phyloP scores from a whole-genome alignment of 2,329 filamentous ascomycete species.

The Tolypocladium tundrense region DNA sequence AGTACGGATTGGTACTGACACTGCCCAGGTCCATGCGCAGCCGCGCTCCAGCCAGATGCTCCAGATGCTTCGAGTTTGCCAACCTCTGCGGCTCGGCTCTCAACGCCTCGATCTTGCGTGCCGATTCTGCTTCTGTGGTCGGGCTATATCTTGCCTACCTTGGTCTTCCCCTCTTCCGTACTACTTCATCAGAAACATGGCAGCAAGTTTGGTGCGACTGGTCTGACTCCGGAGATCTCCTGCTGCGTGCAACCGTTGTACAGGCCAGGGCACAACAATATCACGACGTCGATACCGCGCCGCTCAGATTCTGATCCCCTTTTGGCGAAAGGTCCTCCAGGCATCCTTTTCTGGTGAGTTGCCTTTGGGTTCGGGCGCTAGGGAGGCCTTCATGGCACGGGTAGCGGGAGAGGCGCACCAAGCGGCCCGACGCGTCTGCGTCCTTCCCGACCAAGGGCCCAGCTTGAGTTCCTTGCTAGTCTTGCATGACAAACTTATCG shows the following conservation, averaged over 20 bases:
- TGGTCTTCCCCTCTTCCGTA: constrained; percentile 8
- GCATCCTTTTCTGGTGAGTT: neutral
- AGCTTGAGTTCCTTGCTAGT: neutral
- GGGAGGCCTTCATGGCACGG: neutral
- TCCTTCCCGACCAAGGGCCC: neutral
- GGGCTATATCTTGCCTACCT: neutral
- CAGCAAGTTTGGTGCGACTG: constrained; percentile 16
- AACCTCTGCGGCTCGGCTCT: neutral
- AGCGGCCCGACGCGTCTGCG: neutral
- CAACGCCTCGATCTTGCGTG: too few relatives aligned
- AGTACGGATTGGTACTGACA: neutral
- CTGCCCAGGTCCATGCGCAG: too few relatives aligned
- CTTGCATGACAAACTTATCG: neutral
- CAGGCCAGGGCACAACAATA: neutral
- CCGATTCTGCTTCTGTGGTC: neutral
- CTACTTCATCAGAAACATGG: constrained; percentile 17
- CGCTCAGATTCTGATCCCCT: neutral
- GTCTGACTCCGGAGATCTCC: constrained; percentile 12
- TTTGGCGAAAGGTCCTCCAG: neutral
- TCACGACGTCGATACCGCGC: neutral
- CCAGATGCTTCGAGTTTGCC: neutral
- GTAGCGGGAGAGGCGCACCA: too few relatives aligned
- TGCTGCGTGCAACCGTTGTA: constrained; percentile 8
- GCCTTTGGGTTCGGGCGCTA: neutral
- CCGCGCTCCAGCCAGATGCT: neutral